Percentiles rank a stretch among this genome's conserved stretches.
Evolutionary conservation across 192 early-diverging fungal species (phyloP).

Genomic region (Fimicolochytrium jonesii): DNA sequence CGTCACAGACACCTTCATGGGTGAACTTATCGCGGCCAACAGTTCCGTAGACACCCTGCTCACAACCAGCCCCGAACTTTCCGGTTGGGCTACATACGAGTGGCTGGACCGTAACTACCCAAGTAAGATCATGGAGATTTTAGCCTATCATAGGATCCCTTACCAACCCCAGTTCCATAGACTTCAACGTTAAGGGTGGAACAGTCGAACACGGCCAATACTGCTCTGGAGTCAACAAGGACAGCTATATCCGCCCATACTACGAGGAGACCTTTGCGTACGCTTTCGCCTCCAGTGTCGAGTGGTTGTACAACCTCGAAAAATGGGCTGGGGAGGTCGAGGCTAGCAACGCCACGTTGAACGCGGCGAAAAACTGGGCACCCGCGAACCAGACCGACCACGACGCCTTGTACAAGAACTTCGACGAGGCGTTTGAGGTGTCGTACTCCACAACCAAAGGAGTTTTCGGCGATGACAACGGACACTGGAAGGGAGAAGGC

Average conservation of each 20-base stretch:
- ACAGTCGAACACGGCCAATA: slow-evolving; percentile 15
- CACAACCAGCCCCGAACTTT: background rate
- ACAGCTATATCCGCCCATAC: slow-evolving; percentile 15
- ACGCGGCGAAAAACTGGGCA: slow-evolving; percentile 7
- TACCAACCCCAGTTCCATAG: no score
- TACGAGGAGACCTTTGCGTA: slow-evolving; percentile 21
- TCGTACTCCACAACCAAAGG: slow-evolving; percentile 19
- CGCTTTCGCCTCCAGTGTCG: slow-evolving; percentile 10
- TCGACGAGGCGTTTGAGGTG: slow-evolving; percentile 24
- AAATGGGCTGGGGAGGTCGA: slow-evolving; percentile 15
- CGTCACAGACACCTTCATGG: slow-evolving; percentile 8
- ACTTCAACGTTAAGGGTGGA: slow-evolving; percentile 23
- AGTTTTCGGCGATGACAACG: slow-evolving; percentile 21
- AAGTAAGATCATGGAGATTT: no score
- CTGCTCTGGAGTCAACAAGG: slow-evolving; percentile 17
- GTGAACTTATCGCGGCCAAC: background rate
- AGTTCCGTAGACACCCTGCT: slow-evolving; percentile 7
- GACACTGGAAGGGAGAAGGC: slow-evolving; percentile 27
- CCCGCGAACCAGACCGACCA: background rate
- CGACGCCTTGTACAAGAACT: slow-evolving; percentile 5
- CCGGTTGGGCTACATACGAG: slow-evolving; percentile 15
- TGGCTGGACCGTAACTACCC: slow-evolving; percentile 22
- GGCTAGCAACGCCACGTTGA: slow-evolving; percentile 2
- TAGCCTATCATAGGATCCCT: no score
- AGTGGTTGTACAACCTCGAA: slow-evolving; percentile 30